Percentiles rank a stretch among this genome's conserved stretches.
Evolutionary conservation across 192 early-diverging fungal species (phyloP).

Genomic region (Neocallimastix lanati): DNA sequence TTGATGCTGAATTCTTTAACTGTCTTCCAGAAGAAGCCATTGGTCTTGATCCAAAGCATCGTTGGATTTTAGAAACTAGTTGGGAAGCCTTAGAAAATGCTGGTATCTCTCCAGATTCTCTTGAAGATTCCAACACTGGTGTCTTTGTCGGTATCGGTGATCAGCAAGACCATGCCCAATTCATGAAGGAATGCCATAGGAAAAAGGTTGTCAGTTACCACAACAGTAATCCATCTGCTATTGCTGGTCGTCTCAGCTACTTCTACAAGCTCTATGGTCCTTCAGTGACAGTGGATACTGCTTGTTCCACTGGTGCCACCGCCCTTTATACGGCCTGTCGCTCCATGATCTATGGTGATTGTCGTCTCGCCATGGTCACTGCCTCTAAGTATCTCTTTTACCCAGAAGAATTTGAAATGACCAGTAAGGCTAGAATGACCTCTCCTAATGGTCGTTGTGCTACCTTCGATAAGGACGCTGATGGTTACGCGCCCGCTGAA

Average conservation of each 20-base stretch:
- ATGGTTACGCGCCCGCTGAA: constrained; percentile 16
- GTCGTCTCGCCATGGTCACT: constrained; percentile 8
- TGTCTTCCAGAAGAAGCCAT: constrained; percentile 7
- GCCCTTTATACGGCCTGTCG: constrained; percentile 11
- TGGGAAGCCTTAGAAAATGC: constrained; percentile 10
- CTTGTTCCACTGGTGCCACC: constrained; percentile 11
- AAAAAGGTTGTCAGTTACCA: neutral
- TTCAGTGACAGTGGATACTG: constrained; percentile 9
- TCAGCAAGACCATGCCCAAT: neutral
- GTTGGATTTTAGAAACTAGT: constrained; percentile 5
- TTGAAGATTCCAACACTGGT: constrained; percentile 10
- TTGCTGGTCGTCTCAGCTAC: constrained; percentile 11
- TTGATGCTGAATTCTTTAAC: neutral
- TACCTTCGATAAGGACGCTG: constrained; percentile 11
- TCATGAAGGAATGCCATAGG: neutral
- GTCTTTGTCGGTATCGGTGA: constrained; percentile 8
- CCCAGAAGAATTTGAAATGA: neutral
- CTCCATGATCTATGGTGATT: constrained; percentile 11
- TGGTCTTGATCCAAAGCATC: constrained; percentile 4
- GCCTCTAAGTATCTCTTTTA: neutral
- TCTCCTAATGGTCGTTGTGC: constrained; percentile 9
- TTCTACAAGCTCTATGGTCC: constrained; percentile 11
- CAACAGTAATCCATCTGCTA: constrained; percentile 1
- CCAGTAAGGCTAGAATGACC: neutral
- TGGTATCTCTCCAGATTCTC: constrained; percentile 1